A percentile compares a stretch with the other conserved stretches of the same genome.
Evolutionary conservation across 1,284 basidiomycete species (phyloP).

Genomic region (Apiotrichum gracile): DNA sequence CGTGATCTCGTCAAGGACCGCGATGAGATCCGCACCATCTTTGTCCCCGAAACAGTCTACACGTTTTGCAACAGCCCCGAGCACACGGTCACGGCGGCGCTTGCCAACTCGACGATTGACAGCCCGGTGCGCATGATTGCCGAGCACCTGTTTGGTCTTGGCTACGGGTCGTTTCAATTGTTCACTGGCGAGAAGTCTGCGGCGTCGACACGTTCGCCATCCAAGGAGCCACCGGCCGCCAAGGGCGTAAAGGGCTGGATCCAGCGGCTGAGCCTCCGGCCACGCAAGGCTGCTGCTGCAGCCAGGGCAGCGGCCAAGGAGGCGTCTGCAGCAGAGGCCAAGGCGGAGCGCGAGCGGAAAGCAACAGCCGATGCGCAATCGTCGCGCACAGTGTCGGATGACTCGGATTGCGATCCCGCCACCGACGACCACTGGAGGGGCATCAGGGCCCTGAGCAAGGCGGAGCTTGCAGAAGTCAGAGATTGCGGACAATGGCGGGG

Average conservation of each 20-base stretch:
- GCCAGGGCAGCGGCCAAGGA: background rate
- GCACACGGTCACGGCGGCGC: conserved; percentile 13
- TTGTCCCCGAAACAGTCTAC: conserved; percentile 14
- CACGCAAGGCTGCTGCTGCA: background rate
- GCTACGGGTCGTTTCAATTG: conserved; percentile 13
- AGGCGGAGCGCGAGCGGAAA: background rate
- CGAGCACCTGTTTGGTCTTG: conserved; percentile 20
- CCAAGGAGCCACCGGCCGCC: background rate
- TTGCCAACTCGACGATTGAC: conserved; percentile 19
- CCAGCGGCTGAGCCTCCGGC: conserved; percentile 4
- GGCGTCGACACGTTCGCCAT: background rate
- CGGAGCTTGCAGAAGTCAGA: conserved; percentile 22
- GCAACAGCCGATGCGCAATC: background rate
- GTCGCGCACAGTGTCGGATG: conserved; percentile 1
- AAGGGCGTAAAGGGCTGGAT: conserved; percentile 6
- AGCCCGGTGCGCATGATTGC: conserved; percentile 19
- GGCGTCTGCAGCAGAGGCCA: background rate
- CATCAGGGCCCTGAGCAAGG: conserved; percentile 2
- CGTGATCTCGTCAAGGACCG: conserved; percentile 12
- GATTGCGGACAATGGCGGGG: conserved; percentile 22
- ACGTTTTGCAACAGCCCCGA: conserved; percentile 15
- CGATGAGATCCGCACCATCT: conserved; percentile 7
- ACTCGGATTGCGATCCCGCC: conserved; percentile 8
- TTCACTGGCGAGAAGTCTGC: conserved; percentile 6
- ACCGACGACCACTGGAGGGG: conserved; percentile 2